Percentiles rank a stretch among this genome's conserved stretches.
phyloP scores from a whole-genome alignment of 495 filamentous ascomycete genomes.

The Xylaria longipes region DNA sequence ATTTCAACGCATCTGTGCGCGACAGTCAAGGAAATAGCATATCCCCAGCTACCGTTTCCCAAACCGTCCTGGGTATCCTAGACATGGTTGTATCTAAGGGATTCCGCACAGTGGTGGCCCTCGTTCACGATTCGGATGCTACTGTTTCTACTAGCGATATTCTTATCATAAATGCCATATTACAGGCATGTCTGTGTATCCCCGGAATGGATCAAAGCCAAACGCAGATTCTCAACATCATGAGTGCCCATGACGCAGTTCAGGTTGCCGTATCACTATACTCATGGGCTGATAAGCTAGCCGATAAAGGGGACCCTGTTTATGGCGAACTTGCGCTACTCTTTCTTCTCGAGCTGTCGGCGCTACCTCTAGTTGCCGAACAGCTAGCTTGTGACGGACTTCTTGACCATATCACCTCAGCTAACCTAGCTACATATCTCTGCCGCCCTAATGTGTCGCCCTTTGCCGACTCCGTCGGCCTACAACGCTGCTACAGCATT shows the following conservation, averaged over 20 bases:
- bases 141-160: conserved; percentile 71
- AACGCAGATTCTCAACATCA: conserved; percentile 68
- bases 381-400: conserved; percentile 85
- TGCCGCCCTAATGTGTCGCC: conserved; percentile 73
- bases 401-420: conserved; percentile 76
- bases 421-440: conserved; percentile 74
- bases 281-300: conserved; percentile 88
- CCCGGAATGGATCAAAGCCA: conserved; percentile 66
- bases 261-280: conserved; percentile 86
- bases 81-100: conserved; percentile 79
- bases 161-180: conserved; percentile 84
- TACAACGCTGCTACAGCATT: conserved; percentile 73
- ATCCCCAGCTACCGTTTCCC: conserved; percentile 46
- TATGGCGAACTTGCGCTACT: conserved; percentile 89
- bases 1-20: conserved; percentile 41
- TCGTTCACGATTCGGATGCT: conserved; percentile 67
- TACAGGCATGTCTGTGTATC: conserved; percentile 82
- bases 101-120: conserved; percentile 76
- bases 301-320: conserved; percentile 80
- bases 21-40: conserved; percentile 44
- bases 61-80: conserved; percentile 73
- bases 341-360: conserved; percentile 87
- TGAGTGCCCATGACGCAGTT: conserved; percentile 70
- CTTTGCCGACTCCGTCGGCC: conserved; percentile 60
- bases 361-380: conserved; percentile 81